A percentile compares a stretch with the other conserved stretches of the same genome.
Evolutionary conservation across 116 monocot species (phyloP).

Genomic region (Dioscorea cayenensis): DNA sequence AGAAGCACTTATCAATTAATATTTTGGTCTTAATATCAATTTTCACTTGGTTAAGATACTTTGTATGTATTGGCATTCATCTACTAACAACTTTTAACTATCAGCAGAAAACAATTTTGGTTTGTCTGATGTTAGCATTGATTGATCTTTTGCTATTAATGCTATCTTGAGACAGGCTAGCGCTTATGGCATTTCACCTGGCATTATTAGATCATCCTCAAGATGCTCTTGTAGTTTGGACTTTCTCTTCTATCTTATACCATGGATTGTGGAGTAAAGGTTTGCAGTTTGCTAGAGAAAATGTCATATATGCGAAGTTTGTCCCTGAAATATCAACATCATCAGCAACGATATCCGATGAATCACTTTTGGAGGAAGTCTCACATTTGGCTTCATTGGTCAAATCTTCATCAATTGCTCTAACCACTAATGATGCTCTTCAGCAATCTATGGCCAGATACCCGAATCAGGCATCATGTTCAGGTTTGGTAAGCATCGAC

Average conservation of each 20-base stretch:
- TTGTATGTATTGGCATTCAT: too few relatives aligned
- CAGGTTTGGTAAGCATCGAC: constrained; percentile 38
- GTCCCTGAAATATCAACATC: constrained; percentile 52
- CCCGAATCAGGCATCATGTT: constrained; percentile 17
- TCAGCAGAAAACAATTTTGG: not conserved
- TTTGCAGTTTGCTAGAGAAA: constrained; percentile 36
- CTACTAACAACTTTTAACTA: not conserved
- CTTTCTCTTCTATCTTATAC: constrained; percentile 59
- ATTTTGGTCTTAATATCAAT: too few relatives aligned
- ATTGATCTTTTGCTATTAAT: not conserved
- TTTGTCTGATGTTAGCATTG: not conserved
- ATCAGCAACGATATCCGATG: constrained; percentile 35
- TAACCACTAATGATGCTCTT: constrained; percentile 35
- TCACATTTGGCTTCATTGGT: constrained; percentile 43
- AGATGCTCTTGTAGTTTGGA: constrained; percentile 57
- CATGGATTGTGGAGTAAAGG: constrained; percentile 49
- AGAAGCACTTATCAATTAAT: too few relatives aligned
- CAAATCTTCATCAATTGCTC: constrained; percentile 39
- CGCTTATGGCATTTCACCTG: constrained; percentile 74
- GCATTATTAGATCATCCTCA: constrained; percentile 73
- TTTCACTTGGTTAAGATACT: too few relatives aligned
- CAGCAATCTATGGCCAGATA: constrained; percentile 32
- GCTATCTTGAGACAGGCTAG: constrained; percentile 44
- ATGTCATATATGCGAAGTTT: constrained; percentile 28
- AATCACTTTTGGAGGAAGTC: constrained; percentile 37